Evolutionary conservation across 2,329 filamentous ascomycete genomes (phyloP).

Genomic region (Pestalotiopsis sp.): DNA sequence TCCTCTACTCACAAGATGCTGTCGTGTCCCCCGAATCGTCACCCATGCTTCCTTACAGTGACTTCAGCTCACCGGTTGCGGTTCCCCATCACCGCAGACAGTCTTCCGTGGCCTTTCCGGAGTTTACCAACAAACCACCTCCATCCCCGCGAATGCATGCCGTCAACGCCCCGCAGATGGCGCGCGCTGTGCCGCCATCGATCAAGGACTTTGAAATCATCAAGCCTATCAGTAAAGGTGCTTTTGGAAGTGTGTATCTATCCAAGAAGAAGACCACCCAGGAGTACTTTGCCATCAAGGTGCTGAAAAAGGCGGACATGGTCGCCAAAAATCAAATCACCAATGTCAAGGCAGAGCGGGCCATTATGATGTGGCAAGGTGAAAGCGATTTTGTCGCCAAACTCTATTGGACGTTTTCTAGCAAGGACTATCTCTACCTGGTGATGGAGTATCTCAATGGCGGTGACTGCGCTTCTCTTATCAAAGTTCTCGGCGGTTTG

Average conservation of each 20-base stretch:
- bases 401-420: slow-evolving; percentile 99
- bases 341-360: slow-evolving; percentile 96
- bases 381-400: slow-evolving; percentile 99
- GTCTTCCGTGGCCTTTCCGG: slow-evolving; percentile 86
- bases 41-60: slow-evolving; percentile 80
- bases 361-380: slow-evolving; percentile 99
- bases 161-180: slow-evolving; percentile 77
- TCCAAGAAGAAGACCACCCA: slow-evolving; percentile 99
- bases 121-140: slow-evolving; percentile 67
- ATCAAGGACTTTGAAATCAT: slow-evolving; percentile 99
- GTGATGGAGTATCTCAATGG: slow-evolving; percentile 99
- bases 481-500: slow-evolving; percentile 89
- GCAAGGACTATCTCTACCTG: slow-evolving; percentile 97
- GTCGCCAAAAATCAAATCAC: slow-evolving; percentile 99
- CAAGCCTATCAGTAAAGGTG: slow-evolving; percentile 98
- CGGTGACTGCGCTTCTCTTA: slow-evolving; percentile 93
- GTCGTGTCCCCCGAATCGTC: slow-evolving; percentile 87
- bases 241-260: slow-evolving; percentile 96
- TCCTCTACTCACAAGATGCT: slow-evolving; percentile 63
- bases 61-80: slow-evolving; percentile 76
- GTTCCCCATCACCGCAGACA: slow-evolving; percentile 76
- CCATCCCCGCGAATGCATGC: slow-evolving; percentile 82
- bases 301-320: slow-evolving; percentile 99
- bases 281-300: slow-evolving; percentile 98
- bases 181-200: slow-evolving; percentile 86